Base-by-base conservation (phyloP, 225 moss, liverwort and hornwort species). In the Sphagnum contortum region DNA sequence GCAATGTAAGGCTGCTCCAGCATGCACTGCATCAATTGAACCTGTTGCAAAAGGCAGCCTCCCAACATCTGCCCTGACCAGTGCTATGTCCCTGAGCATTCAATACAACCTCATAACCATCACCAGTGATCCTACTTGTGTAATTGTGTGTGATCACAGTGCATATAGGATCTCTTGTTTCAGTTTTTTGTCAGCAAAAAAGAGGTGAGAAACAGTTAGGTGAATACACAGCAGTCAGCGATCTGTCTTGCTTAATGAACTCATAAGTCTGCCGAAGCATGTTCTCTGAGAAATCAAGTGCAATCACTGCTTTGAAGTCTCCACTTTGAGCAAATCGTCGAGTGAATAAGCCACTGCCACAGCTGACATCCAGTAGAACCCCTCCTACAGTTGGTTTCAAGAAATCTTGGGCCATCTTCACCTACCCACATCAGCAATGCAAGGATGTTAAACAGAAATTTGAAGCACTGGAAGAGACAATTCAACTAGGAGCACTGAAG, bases 311-410 rank as follows among this genome's bases (percentile, higher is more conserved):
- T 11, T 75, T 61, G 47, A 80, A 91, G 10, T 80, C 75, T 54
- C 81, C 78, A 67, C 80, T 78, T 62, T 69, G 83, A 52, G 84
- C 86, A 69, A 88, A 91, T 10, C 84, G 77, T 67, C 91, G 64
- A 0, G 88, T 75, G 55, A 91, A 93, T 55, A 93, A 77, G 11
- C 92, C 92, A 51, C 90, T 90, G 14, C 92, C 92, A 68, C 92
- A 93, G 72, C 88, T 89, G 48, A 91, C 79, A 48, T 89, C 91
- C 11, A 88, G 65, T 45, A 93, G 62, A 10, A 93, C 85, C 47
- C 86, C 92, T 56, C 90, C 88, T 68, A 71, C 75, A 8, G 80
- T 83, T 3, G 92, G 74, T 12, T 84, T 64, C 4, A 93, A 63
- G 67, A 76, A 90, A 3, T 82, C 73, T 55, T 83, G 81, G 3